Conservation (phyloP, 129 eudicot genomes). For the Lactuca sativa region DNA sequence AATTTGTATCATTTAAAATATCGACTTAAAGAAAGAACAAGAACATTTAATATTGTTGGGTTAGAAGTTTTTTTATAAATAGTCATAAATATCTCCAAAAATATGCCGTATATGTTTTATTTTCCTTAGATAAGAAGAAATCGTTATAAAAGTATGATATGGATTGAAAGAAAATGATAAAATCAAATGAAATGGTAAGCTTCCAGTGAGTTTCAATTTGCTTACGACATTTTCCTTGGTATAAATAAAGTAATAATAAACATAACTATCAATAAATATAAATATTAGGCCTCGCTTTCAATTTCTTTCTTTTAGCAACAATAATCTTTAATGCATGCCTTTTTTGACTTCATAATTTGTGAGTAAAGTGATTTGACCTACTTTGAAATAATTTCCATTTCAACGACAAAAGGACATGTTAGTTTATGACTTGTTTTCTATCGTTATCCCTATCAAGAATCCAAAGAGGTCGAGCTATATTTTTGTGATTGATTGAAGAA, state of each 20-base stretch:
- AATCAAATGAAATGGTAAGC: neutral
- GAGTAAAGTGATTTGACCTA: conserved; percentile 13
- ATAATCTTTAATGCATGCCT: conserved; percentile 1
- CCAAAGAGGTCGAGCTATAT: neutral
- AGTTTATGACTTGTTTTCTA: neutral
- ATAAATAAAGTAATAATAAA: too few relatives aligned
- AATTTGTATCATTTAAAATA: too few relatives aligned
- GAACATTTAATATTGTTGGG: too few relatives aligned
- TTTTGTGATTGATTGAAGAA: neutral
- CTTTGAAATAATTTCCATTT: conserved; percentile 10
- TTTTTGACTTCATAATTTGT: conserved; percentile 7
- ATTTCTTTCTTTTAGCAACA: neutral
- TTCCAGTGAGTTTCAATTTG: neutral
- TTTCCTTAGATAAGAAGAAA: too few relatives aligned
- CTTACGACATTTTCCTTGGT: neutral
- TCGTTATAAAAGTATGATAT: too few relatives aligned
- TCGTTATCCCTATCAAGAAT: neutral
- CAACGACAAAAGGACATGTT: conserved; percentile 6
- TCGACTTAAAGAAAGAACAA: too few relatives aligned
- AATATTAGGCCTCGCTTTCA: neutral
- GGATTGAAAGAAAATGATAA: too few relatives aligned
- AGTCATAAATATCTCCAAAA: too few relatives aligned
- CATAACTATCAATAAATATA: neutral
- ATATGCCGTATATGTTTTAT: too few relatives aligned
- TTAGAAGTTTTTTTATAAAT: too few relatives aligned